Evolutionary conservation across 345 rosid genomes (phyloP), one percentile per base, ranked within the genome.

Genomic region (Erucastrum elatum): DNA sequence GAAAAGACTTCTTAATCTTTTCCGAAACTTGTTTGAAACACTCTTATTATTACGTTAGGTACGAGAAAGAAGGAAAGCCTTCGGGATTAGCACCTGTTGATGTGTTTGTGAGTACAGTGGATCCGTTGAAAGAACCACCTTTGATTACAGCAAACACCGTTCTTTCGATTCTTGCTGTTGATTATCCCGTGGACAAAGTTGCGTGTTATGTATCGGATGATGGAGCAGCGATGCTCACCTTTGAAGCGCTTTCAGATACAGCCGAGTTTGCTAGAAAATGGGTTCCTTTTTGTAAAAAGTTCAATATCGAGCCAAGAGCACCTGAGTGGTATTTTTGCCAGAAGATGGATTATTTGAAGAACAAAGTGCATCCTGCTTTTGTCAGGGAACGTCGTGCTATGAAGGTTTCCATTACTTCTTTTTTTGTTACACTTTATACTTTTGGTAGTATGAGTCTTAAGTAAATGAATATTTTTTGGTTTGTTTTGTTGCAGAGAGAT

Each of bases 201-300:
- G 89, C 96, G 11, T 94, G 98, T 82, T 94, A 94, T 81, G 98
- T 94, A 63, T 92, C 98, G 0, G 98, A 94, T 41, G 98, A 94
- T 80, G 98, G 98, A 81, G 98, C 98, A 61, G 97, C 98, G 3
- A 94, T 94, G 98, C 98, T 94, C 72, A 94, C 98, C 7, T 94
- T 94, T 82, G 97, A 94, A 83, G 98, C 98, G 63, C 96, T 94
- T 15, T 94, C 98, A 3, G 97, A 94, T 79, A 94, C 98, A 16
- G 91, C 98, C 11, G 96, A 92, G 81, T 94, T 94, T 82, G 97
- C 98, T 25, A 88, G 93, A 82, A 90, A 88, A 70, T 94, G 98
- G 98, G 98, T 94, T 59, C 98, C 98, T n/a, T 94, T 94, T 77
- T 92, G 98, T 75, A 94, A 94, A 79, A 94, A 90, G 63, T 92